Evolutionary conservation across 345 rosid genomes (phyloP).

Genomic region (Iberis pinnata): DNA sequence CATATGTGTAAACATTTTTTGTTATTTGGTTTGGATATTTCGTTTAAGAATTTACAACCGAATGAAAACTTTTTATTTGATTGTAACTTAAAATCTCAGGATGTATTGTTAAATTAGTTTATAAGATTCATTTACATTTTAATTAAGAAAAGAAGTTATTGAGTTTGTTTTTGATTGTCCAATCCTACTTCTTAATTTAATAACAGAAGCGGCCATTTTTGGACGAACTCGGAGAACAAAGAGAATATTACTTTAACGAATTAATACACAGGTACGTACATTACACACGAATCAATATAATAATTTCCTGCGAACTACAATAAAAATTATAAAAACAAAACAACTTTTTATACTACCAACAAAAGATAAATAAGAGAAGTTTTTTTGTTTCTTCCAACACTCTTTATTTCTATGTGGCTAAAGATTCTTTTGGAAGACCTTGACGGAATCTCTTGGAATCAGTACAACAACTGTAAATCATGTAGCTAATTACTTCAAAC

Average conservation of each 20-base stretch:
- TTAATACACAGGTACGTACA: too few species aligned
- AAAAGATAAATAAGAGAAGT: too few species aligned
- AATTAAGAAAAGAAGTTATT: too few species aligned
- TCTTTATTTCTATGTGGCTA: slow-evolving; percentile 25
- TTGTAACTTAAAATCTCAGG: too few species aligned
- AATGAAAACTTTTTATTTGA: too few species aligned
- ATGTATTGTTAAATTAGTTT: too few species aligned
- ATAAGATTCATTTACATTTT: too few species aligned
- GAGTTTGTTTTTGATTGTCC: neutral
- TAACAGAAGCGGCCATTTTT: slow-evolving; percentile 9
- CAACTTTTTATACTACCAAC: slow-evolving; percentile 1
- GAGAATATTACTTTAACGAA: slow-evolving; percentile 1
- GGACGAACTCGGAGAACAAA: neutral
- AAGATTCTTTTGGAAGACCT: slow-evolving; percentile 47
- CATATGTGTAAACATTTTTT: too few species aligned
- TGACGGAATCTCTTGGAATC: slow-evolving; percentile 26
- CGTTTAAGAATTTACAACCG: too few species aligned
- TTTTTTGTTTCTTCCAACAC: neutral
- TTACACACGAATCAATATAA: slow-evolving; percentile 13
- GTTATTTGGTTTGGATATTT: too few species aligned
- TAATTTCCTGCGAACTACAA: slow-evolving; percentile 18
- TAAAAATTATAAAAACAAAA: slow-evolving; percentile 15
- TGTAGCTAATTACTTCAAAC: too few species aligned
- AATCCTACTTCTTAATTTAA: neutral
- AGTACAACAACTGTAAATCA: slow-evolving; percentile 51